A percentile compares a stretch with the other conserved stretches of the same genome.
Conservation (phyloP, 2,329 filamentous ascomycete genomes). For the Sporothrix humicola region DNA sequence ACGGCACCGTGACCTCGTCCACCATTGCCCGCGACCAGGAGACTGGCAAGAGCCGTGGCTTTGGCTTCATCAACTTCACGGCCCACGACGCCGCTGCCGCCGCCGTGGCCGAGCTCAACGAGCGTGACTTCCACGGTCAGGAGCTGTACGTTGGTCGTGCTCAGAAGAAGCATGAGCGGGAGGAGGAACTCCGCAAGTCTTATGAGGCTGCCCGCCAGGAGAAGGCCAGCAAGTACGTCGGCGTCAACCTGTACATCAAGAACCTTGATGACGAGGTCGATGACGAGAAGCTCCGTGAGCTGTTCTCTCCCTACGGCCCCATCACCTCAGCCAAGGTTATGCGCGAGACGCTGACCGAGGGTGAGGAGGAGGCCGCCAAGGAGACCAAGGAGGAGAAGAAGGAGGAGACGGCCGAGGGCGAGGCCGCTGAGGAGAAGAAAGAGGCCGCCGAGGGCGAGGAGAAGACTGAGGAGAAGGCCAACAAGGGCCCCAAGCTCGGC, state of each 20-base stretch:
- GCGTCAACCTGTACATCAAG: slow-evolving; percentile 99
- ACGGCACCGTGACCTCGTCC: slow-evolving; percentile 92
- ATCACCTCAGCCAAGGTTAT: slow-evolving; percentile 99
- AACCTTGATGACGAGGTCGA: slow-evolving; percentile 97
- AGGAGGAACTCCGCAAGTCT: slow-evolving; percentile 98
- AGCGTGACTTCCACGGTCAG: slow-evolving; percentile 89
- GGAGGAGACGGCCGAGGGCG: slow-evolving; percentile 67
- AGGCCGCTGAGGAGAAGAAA: slow-evolving; percentile 24
- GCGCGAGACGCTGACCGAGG: slow-evolving; percentile 74
- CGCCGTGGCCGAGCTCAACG: slow-evolving; percentile 91
- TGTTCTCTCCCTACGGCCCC: slow-evolving; percentile 88
- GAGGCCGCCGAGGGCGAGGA: slow-evolving; percentile 20
- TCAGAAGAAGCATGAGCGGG: slow-evolving; percentile 98
- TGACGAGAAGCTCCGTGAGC: slow-evolving; percentile 93
- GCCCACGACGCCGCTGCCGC: slow-evolving; percentile 84
- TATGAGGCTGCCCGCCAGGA: slow-evolving; percentile 97
- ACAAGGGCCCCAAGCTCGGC: slow-evolving; percentile 76
- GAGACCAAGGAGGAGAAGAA: slow-evolving; percentile 88
- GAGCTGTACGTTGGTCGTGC: slow-evolving; percentile 97
- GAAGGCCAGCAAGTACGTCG: slow-evolving; percentile 99
- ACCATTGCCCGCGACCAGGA: slow-evolving; percentile 88
- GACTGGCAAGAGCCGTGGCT: slow-evolving; percentile 87
- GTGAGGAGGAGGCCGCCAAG: slow-evolving; percentile 65
- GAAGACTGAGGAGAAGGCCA: slow-evolving; percentile 60
- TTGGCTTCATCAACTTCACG: slow-evolving; percentile 95